Conservation (phyloP, 345 rosid species). For the Lepidium sativum region DNA sequence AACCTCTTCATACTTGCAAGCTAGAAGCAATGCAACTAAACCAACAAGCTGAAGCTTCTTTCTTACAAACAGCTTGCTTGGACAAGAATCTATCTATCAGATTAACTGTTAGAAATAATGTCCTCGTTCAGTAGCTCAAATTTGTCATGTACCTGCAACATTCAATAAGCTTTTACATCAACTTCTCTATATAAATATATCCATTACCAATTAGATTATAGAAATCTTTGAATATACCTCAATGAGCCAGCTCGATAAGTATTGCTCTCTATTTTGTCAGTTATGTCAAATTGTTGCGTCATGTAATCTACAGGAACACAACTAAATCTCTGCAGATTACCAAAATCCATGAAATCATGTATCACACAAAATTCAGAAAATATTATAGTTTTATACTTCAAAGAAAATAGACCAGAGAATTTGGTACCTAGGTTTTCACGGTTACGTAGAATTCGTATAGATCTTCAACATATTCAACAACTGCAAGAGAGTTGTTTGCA, state of each 20-base stretch:
- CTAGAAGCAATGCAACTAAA: conserved; percentile 69
- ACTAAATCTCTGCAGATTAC: conserved; percentile 40
- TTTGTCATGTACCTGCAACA: conserved; percentile 48
- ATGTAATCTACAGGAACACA: conserved; percentile 58
- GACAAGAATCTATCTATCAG: conserved; percentile 50
- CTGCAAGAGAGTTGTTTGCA: conserved; percentile 57
- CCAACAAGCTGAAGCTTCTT: conserved; percentile 56
- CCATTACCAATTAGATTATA: neutral
- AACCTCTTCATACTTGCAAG: conserved; percentile 56
- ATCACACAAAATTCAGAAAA: neutral
- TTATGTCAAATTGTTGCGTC: conserved; percentile 63
- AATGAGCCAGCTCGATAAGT: conserved; percentile 88
- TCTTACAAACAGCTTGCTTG: conserved; percentile 27
- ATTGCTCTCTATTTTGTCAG: conserved; percentile 92
- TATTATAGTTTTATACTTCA: neutral
- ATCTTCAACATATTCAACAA: conserved; percentile 69
- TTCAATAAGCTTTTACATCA: neutral
- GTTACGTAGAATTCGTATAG: conserved; percentile 48
- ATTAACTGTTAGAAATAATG: conserved; percentile 48
- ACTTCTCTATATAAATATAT: neutral
- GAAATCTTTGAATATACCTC: conserved; percentile 44
- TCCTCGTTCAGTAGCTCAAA: conserved; percentile 54
- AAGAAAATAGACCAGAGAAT: neutral
- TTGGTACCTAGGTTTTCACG: conserved; percentile 63
- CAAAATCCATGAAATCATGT: neutral